phyloP scores from a whole-genome alignment of 768 basidiomycete species.

The Boletellus ananiceps region DNA sequence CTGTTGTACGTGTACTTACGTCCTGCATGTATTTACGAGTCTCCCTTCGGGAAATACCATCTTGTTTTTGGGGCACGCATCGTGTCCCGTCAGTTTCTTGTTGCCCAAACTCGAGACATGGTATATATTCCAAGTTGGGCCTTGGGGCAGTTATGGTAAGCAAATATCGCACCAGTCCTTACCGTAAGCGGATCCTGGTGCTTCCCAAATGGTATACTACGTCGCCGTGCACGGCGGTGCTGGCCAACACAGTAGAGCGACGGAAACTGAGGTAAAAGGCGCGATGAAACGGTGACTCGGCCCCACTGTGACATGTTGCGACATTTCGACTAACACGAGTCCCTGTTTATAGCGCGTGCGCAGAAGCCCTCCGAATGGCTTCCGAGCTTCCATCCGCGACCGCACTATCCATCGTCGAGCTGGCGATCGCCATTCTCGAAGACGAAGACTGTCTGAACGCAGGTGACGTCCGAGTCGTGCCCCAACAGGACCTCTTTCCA shows the following conservation, averaged over 20 bases:
- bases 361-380: conserved; percentile 32
- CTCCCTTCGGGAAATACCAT: conserved; percentile 16
- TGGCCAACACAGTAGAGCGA: conserved; percentile 49
- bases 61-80: conserved; percentile 3
- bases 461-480: conserved; percentile 34
- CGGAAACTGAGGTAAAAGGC: conserved; percentile 50
- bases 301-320: not conserved
- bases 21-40: conserved; percentile 22
- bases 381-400: conserved; percentile 14
- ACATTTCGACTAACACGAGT: conserved; percentile 2
- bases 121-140: too few relatives aligned
- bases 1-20: conserved; percentile 16
- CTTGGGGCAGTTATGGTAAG: too few relatives aligned
- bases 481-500: too few relatives aligned
- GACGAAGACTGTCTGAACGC: conserved; percentile 68
- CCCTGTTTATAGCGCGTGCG: conserved; percentile 45
- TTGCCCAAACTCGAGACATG: too few relatives aligned
- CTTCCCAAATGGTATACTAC: conserved; percentile 27
- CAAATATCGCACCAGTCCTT: too few relatives aligned
- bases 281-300: conserved; percentile 51
- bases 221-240: conserved; percentile 78
- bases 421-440: conserved; percentile 56
- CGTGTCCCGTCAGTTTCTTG: not conserved
- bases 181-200: too few relatives aligned
- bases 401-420: conserved; percentile 46